These are phyloP conservation scores for Volvox carteri DNA, from an alignment of 163 green algal genomes.

Conservation along the genomic window DNA sequence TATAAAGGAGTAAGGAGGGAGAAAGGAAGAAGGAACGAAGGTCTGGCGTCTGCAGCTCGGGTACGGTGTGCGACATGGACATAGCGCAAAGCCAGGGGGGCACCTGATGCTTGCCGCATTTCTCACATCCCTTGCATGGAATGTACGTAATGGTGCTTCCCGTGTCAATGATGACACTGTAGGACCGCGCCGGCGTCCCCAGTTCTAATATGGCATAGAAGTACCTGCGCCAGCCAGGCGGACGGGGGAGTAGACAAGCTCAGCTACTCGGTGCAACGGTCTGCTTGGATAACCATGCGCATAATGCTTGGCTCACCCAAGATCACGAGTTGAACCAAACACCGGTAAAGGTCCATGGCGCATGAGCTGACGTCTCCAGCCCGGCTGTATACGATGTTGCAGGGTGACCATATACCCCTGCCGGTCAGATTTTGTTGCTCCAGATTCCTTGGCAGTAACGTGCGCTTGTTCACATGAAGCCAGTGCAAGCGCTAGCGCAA, in stretches of 20 bases:
- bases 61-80: no score
- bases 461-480: not conserved
- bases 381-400: not conserved
- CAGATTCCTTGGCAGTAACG: not conserved
- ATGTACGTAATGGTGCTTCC: constrained; percentile 95
- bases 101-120: constrained; percentile 84
- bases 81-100: no score
- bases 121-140: constrained; percentile 82
- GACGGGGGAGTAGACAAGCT: no score
- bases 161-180: constrained; percentile 95
- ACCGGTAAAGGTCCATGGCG: constrained; percentile 36
- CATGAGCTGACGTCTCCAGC: constrained; percentile 18
- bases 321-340: constrained; percentile 40
- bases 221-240: constrained; percentile 75
- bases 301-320: constrained; percentile 28
- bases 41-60: no score
- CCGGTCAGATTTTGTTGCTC: not conserved
- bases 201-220: constrained; percentile 91
- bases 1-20: no score
- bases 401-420: constrained; percentile 1
- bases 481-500: not conserved
- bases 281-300: not conserved
- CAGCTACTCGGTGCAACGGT: not conserved
- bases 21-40: no score
- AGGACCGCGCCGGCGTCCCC: constrained; percentile 84